Conservation (phyloP, 208 protist genomes). For the Angomonas ambiguus region DNA sequence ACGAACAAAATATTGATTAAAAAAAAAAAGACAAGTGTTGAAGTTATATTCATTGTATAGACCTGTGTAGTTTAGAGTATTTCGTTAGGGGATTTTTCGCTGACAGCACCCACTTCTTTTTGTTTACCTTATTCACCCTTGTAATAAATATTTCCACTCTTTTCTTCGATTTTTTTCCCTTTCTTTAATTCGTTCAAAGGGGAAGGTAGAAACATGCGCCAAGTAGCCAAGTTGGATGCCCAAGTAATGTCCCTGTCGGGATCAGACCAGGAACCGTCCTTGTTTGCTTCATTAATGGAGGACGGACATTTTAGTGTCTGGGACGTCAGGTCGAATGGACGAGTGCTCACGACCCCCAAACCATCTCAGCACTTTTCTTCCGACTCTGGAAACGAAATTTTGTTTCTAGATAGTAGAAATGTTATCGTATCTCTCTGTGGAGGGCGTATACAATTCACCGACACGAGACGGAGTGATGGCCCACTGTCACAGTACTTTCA, state of each 20-base stretch:
- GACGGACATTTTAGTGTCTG: conserved; percentile 33
- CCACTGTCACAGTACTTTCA: conserved; percentile 29
- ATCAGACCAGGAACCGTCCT: conserved; percentile 15
- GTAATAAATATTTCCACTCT: not conserved
- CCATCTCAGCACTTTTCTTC: not conserved
- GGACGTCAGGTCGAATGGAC: conserved; percentile 5
- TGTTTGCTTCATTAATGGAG: conserved; percentile 50
- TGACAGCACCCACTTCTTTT: not conserved
- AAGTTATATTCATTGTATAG: not conserved
- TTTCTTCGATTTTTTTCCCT: not conserved
- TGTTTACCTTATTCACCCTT: not conserved
- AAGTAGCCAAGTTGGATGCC: conserved; percentile 25
- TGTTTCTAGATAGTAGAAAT: conserved; percentile 35
- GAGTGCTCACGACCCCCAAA: not conserved
- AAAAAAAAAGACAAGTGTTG: not conserved
- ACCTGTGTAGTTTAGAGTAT: not conserved
- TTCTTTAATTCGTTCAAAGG: not conserved
- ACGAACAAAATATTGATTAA: conserved; percentile 2
- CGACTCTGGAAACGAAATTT: conserved; percentile 25
- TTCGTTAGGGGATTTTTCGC: too few relatives aligned
- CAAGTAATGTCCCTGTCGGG: conserved; percentile 48
- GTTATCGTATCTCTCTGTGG: conserved; percentile 45
- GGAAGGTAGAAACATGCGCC: conserved; percentile 26
- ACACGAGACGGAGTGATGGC: conserved; percentile 28
- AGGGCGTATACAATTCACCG: conserved; percentile 30